Evolutionary conservation across 495 filamentous ascomycete species (phyloP), one percentile per base, ranked within the genome.

Genomic region (Tetracladium setigerum): DNA sequence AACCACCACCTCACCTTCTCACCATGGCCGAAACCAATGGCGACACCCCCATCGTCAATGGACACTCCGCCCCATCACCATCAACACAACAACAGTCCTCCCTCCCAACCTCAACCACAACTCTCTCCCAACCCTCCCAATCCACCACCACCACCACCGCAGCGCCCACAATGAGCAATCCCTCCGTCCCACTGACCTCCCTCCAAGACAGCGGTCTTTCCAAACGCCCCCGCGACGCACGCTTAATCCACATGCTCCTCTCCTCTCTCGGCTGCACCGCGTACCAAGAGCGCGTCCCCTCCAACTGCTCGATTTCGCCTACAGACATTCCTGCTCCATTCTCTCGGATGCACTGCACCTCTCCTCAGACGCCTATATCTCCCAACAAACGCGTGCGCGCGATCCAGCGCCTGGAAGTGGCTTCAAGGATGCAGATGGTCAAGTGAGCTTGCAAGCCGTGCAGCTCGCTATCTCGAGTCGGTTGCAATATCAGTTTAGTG

Each of bases 241-340:
- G 90, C 40, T 79, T 92, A 27, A 78, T 98, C 55, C 91, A 98
- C 64, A 82, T 96, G 49, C 78, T 97, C 38, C 85, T 98, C 32
- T 81, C 86, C 41, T 82, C 81, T 1, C 82, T 92, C 41, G 90
- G 91, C 56, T 89, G 96, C 3, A 85, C 82, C 11, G 74, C 84
- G 22, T 98, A 94, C 74, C 88, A 95, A 69, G 87, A 89, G 59
- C 88, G 92, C 49, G 89, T 98, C 1, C 91, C 0, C 78, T 96
- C 2, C 86, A 95, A 54, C 84, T 98, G 34, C 81, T 98, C 61
- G 92, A 98, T 66, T 95, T 97, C 63, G 90, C 92, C 15, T 98
- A 98, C 77, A 86, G 91, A 16, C 78, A 82, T 66, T 77, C 78
- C 2, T 73, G 76, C 0, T 67, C 74, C n/a, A 67, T 86, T 13